These are phyloP conservation scores for Trametes cubensis DNA, from an alignment of 768 basidiomycete species.

Conservation along the genomic window DNA sequence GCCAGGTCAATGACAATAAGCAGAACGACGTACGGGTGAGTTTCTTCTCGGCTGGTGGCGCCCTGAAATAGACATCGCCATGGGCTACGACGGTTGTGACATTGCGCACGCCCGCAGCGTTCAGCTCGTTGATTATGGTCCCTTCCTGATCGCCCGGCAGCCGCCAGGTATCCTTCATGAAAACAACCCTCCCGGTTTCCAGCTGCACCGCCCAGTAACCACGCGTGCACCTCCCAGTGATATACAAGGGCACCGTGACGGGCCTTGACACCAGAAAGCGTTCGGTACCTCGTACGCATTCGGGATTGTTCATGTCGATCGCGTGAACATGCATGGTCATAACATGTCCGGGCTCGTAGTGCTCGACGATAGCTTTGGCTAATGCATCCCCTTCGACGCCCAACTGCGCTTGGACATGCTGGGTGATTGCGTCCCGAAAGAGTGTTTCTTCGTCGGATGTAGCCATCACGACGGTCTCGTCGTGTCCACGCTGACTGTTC, in stretches of 20 bases:
- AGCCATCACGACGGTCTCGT: slow-evolving; percentile 1
- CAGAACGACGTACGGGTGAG: not conserved
- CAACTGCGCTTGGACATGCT: not conserved
- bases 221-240: slow-evolving; percentile 10
- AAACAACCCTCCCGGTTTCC: not conserved
- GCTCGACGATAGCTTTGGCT: not conserved
- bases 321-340: not conserved
- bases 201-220: slow-evolving; percentile 20
- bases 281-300: not conserved
- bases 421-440: slow-evolving; percentile 1
- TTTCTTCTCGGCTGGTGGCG: not conserved
- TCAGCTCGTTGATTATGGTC: not conserved
- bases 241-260: not conserved
- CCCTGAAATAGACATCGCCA: not conserved
- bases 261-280: slow-evolving; percentile 14
- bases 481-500: slow-evolving; percentile 30
- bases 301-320: not conserved
- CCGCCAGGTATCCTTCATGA: slow-evolving; percentile 5
- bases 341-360: slow-evolving; percentile 13
- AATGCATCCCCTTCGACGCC: not conserved
- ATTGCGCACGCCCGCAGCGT: slow-evolving; percentile 2
- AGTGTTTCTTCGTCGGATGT: not conserved
- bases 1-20: not conserved
- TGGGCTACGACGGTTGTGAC: slow-evolving; percentile 2
- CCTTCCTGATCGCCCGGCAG: not conserved